phyloP scores from a whole-genome alignment of 2,329 filamentous ascomycete species.

The Colletotrichum lentis region DNA sequence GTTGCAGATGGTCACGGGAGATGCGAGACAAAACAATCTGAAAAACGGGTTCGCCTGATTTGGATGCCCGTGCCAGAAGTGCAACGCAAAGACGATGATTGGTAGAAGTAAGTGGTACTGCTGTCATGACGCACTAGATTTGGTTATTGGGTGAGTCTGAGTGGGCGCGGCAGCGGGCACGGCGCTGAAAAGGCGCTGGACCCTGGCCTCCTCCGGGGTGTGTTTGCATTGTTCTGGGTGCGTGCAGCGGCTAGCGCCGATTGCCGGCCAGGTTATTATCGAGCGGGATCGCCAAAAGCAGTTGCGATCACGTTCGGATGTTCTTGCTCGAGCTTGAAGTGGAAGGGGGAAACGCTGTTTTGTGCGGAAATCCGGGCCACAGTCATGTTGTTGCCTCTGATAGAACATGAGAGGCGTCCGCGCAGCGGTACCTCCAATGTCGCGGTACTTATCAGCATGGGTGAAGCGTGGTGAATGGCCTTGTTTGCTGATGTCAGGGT shows the following conservation, averaged over 20 bases:
- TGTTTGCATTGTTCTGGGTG: slow-evolving; percentile 17
- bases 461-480: slow-evolving; percentile 19
- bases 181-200: slow-evolving; percentile 30
- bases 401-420: slow-evolving; percentile 16
- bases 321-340: slow-evolving; percentile 24
- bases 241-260: slow-evolving; percentile 35
- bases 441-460: slow-evolving; percentile 32
- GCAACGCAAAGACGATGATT: not conserved
- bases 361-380: slow-evolving; percentile 33
- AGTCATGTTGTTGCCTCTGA: slow-evolving; percentile 15
- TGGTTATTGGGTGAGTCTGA: slow-evolving; percentile 23
- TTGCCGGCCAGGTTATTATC: slow-evolving; percentile 14
- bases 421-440: slow-evolving; percentile 24
- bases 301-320: slow-evolving; percentile 29
- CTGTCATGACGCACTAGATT: slow-evolving; percentile 36
- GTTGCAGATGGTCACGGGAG: slow-evolving; percentile 25
- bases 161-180: slow-evolving; percentile 32
- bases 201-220: slow-evolving; percentile 17
- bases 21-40: slow-evolving; percentile 11
- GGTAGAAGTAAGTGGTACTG: slow-evolving; percentile 16
- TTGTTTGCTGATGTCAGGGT: slow-evolving; percentile 36
- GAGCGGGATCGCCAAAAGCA: slow-evolving; percentile 22
- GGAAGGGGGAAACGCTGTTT: slow-evolving; percentile 16
- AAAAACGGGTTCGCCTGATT: not conserved
- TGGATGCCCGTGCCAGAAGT: not conserved